A percentile compares a stretch with the other conserved stretches of the same genome.
These are phyloP conservation scores for Solanum etuberosum DNA, from an alignment of 257 asterid species.

Conservation along the genomic window DNA sequence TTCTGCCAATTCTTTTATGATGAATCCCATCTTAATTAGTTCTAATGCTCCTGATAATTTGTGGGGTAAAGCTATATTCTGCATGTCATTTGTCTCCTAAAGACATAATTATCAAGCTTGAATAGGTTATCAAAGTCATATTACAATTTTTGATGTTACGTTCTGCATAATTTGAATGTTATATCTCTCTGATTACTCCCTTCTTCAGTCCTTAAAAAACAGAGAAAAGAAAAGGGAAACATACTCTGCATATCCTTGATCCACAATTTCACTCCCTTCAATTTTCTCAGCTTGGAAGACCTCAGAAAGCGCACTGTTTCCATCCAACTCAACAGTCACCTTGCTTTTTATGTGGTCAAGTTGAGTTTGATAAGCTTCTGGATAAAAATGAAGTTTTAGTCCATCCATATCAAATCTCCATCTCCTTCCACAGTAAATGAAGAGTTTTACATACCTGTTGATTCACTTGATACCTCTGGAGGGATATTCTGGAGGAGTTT, in stretches of 20 bases:
- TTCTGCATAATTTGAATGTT: not conserved
- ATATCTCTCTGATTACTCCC: not conserved
- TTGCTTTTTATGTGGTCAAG: slow-evolving; percentile 1
- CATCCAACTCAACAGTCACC: slow-evolving; percentile 15
- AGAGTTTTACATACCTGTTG: slow-evolving; percentile 24
- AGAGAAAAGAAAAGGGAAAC: not conserved
- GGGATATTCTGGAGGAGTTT: slow-evolving; percentile 24
- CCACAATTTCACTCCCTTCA: slow-evolving; percentile 19
- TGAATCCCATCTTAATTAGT: not conserved
- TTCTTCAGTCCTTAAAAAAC: not conserved
- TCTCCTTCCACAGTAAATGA: not conserved
- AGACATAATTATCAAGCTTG: not conserved
- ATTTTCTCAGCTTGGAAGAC: slow-evolving; percentile 22
- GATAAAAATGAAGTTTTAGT: slow-evolving; percentile 1
- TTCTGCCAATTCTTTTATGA: not conserved
- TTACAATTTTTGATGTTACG: not conserved
- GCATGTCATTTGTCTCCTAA: not conserved
- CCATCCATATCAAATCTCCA: not conserved
- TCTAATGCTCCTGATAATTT: not conserved
- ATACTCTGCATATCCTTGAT: slow-evolving; percentile 30
- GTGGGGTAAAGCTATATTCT: not conserved
- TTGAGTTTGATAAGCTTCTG: slow-evolving; percentile 21
- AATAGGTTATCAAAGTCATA: not conserved
- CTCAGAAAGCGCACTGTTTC: slow-evolving; percentile 24
- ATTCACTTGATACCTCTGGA: slow-evolving; percentile 14